These are phyloP conservation scores for Cercospora nicotianae DNA, from an alignment of 2,329 filamentous ascomycete species.

Conservation along the genomic window DNA sequence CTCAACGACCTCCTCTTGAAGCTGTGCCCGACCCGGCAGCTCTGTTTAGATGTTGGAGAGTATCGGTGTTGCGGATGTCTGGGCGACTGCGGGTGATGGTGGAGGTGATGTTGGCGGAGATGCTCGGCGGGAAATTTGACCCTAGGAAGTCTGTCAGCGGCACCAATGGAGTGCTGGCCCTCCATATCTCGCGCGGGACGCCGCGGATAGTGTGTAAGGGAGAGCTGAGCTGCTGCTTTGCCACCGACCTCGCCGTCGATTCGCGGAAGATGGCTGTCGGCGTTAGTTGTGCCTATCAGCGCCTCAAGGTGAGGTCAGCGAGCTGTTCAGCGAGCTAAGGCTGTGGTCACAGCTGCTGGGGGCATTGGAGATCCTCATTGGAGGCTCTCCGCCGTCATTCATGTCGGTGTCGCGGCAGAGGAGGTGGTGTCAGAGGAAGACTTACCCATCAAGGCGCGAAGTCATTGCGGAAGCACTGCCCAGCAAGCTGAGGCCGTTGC, in stretches of 20 bases:
- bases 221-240: neutral
- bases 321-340: neutral
- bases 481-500: neutral
- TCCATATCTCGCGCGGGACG: neutral
- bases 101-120: neutral
- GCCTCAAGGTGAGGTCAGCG: neutral
- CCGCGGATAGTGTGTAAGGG: neutral
- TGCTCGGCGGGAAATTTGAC: neutral
- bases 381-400: neutral
- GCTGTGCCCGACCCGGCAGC: neutral
- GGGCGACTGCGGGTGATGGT: neutral
- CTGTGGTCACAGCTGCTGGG: neutral
- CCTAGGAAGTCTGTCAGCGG: neutral
- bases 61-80: neutral
- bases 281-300: neutral
- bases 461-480: neutral
- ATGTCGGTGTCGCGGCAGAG: neutral
- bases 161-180: neutral
- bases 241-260: neutral
- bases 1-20: neutral
- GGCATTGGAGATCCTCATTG: neutral
- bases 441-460: neutral
- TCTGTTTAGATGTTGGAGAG: neutral
- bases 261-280: neutral
- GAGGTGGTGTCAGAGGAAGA: neutral